Evolutionary conservation across 345 rosid genomes (phyloP).

Genomic region (Heritiera littoralis): DNA sequence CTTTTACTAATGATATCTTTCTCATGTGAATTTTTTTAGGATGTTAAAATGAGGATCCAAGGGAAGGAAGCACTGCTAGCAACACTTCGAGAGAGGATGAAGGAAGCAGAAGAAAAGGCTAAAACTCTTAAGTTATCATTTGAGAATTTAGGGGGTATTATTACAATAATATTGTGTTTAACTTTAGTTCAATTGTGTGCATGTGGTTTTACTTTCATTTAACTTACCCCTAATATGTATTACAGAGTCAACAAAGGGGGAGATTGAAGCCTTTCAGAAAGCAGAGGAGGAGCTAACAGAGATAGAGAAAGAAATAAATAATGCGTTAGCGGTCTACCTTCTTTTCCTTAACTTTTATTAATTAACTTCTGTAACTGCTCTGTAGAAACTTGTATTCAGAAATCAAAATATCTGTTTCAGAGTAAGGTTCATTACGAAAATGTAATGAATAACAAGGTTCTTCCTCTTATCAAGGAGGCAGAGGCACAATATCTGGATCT

Average conservation of each 20-base stretch:
- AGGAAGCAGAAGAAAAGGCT: conserved; percentile 63
- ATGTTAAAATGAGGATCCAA: conserved; percentile 48
- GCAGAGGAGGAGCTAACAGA: conserved; percentile 76
- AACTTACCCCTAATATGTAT: not conserved
- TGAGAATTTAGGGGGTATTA: conserved; percentile 69
- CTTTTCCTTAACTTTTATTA: conserved; percentile 16
- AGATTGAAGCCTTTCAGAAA: conserved; percentile 65
- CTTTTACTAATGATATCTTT: conserved; percentile 3
- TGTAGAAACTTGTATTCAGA: conserved; percentile 21
- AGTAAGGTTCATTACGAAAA: conserved; percentile 73
- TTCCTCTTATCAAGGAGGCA: conserved; percentile 62
- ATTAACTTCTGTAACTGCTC: not conserved
- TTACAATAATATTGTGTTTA: conserved; percentile 1
- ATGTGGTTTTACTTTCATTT: conserved; percentile 16
- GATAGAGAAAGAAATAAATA: conserved; percentile 60
- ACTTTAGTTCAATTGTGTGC: not conserved
- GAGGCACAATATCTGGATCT: conserved; percentile 60
- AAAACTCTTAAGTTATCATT: conserved; percentile 55
- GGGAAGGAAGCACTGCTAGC: conserved; percentile 53
- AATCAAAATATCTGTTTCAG: conserved; percentile 44
- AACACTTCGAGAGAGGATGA: conserved; percentile 41
- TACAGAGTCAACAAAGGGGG: conserved; percentile 76
- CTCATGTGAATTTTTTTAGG: conserved; percentile 40
- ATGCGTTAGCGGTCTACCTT: conserved; percentile 54
- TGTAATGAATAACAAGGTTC: conserved; percentile 73